Percentiles rank a stretch among this genome's conserved stretches.
These are phyloP conservation scores for Centaurea solstitialis DNA, from an alignment of 129 eudicot genomes.

Conservation along the genomic window DNA sequence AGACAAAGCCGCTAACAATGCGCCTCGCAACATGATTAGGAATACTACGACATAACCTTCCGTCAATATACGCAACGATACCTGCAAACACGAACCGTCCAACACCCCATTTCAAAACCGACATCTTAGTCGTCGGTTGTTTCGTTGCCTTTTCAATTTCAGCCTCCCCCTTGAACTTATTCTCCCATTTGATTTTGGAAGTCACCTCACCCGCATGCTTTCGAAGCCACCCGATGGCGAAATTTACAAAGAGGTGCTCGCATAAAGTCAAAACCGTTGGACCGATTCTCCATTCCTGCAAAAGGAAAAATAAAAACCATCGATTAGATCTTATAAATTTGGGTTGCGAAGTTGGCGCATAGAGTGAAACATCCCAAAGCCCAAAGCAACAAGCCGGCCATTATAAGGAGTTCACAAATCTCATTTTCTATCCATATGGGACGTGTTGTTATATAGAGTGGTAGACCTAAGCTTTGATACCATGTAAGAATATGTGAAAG, in stretches of 20 bases:
- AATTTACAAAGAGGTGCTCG: slow-evolving; percentile 96
- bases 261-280: slow-evolving; percentile 90
- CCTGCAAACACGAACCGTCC: slow-evolving; percentile 87
- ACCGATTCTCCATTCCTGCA: slow-evolving; percentile 94
- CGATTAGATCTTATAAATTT: not conserved
- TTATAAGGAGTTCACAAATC: no score
- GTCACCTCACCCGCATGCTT: slow-evolving; percentile 63
- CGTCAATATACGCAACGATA: slow-evolving; percentile 91
- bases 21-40: slow-evolving; percentile 92
- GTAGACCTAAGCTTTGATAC: no score
- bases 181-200: slow-evolving; percentile 46
- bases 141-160: slow-evolving; percentile 33
- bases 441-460: no score
- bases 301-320: not conserved
- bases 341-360: not conserved
- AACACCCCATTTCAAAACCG: slow-evolving; percentile 72
- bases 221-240: slow-evolving; percentile 70
- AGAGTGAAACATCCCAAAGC: no score
- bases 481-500: no score
- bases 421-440: no score
- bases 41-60: slow-evolving; percentile 86
- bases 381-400: no score
- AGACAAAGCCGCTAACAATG: slow-evolving; percentile 90
- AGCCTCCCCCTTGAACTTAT: slow-evolving; percentile 25
- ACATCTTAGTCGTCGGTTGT: slow-evolving; percentile 46